These are phyloP conservation scores for Chrysopogon serrulatus DNA, from an alignment of 176 grass and related monocot species.

Conservation along the genomic window DNA sequence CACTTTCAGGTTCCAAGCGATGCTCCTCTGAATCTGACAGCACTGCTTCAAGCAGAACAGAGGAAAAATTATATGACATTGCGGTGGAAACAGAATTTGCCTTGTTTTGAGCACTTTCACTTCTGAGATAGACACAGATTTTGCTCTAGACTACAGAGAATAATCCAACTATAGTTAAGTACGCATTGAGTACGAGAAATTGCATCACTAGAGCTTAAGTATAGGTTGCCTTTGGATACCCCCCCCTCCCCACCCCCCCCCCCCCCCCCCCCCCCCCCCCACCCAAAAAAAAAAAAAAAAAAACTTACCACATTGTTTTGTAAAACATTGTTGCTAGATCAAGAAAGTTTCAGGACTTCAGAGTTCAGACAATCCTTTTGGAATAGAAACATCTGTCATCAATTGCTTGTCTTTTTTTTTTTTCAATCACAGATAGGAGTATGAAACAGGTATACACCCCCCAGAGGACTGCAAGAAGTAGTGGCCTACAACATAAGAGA, in stretches of 20 bases:
- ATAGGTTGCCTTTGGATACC: background rate
- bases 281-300: too few species aligned
- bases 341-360: background rate
- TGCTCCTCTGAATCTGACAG: background rate
- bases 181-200: too few species aligned
- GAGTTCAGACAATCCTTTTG: background rate
- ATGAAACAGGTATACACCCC: background rate
- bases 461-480: background rate
- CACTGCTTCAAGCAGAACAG: background rate
- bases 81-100: background rate
- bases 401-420: background rate
- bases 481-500: background rate
- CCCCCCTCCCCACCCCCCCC: too few species aligned
- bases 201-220: background rate
- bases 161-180: too few species aligned
- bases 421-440: background rate
- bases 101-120: background rate
- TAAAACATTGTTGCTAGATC: background rate
- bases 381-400: background rate
- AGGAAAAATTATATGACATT: background rate
- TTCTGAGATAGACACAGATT: background rate
- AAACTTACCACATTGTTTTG: background rate
- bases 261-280: too few species aligned
- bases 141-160: too few species aligned
- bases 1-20: background rate